Percentiles rank a stretch among this genome's conserved stretches.
These are phyloP conservation scores for Cladosporium sp. DNA, from an alignment of 2,329 filamentous ascomycete genomes.

Conservation along the genomic window DNA sequence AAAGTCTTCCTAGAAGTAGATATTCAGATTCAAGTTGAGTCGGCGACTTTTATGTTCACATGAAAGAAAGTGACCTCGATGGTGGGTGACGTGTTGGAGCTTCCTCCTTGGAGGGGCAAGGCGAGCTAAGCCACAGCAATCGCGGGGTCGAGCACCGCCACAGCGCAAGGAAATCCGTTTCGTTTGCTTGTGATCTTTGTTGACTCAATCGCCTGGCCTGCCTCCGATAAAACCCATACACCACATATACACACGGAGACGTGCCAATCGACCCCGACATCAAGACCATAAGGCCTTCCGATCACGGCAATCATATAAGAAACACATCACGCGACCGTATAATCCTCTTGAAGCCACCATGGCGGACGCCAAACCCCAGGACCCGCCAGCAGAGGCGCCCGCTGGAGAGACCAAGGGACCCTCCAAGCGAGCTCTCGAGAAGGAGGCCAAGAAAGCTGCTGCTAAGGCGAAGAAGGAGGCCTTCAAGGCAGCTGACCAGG, in stretches of 20 bases:
- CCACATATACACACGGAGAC: background rate
- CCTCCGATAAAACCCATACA: background rate
- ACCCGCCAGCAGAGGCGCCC: slow-evolving; percentile 16
- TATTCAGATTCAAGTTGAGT: background rate
- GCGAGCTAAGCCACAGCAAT: background rate
- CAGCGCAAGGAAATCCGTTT: slow-evolving; percentile 8
- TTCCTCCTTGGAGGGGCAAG: background rate
- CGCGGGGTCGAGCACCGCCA: slow-evolving; percentile 7
- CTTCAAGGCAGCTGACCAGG: slow-evolving; percentile 38
- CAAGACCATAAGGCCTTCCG: background rate
- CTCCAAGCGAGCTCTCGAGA: slow-evolving; percentile 52
- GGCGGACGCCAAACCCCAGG: slow-evolving; percentile 30
- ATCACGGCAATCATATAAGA: background rate
- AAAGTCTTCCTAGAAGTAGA: background rate
- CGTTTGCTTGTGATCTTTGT: slow-evolving; percentile 5
- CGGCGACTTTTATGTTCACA: background rate
- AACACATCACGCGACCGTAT: background rate
- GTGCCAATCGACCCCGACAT: background rate
- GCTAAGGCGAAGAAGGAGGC: slow-evolving; percentile 46
- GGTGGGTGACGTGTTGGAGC: background rate
- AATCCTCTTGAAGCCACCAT: slow-evolving; percentile 22
- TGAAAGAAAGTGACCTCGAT: background rate
- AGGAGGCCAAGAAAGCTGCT: slow-evolving; percentile 52
- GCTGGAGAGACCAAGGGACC: slow-evolving; percentile 34
- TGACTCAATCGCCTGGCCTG: slow-evolving; percentile 9